phyloP scores from a whole-genome alignment of 345 rosid genomes.

The Citrus sp. region DNA sequence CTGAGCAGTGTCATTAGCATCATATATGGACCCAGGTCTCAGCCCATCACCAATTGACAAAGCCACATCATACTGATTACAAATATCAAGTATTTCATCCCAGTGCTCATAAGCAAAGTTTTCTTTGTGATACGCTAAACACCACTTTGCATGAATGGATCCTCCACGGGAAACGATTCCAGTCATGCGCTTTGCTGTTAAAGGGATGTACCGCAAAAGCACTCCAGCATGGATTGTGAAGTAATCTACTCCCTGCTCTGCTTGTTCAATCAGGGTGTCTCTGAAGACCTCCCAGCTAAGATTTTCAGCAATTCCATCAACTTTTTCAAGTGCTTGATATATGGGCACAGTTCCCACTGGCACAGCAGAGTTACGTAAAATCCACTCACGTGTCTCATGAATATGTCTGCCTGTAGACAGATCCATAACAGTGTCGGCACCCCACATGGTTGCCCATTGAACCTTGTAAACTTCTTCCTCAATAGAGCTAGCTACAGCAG shows the following conservation, averaged over 20 bases:
- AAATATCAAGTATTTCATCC: slow-evolving; percentile 96
- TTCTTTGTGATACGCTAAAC: slow-evolving; percentile 91
- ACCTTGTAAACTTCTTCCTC: slow-evolving; percentile 99
- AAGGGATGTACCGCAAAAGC: slow-evolving; percentile 82
- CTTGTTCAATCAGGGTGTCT: slow-evolving; percentile 91
- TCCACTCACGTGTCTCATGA: slow-evolving; percentile 98
- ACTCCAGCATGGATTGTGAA: slow-evolving; percentile 98
- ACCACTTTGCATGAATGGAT: slow-evolving; percentile 99
- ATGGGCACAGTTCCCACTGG: slow-evolving; percentile 98
- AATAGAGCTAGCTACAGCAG: slow-evolving; percentile 92
- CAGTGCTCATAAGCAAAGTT: slow-evolving; percentile 98
- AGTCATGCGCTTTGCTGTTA: slow-evolving; percentile 93
- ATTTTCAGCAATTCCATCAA: slow-evolving; percentile 87
- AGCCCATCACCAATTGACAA: slow-evolving; percentile 95
- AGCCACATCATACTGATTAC: slow-evolving; percentile 95
- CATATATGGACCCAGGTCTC: slow-evolving; percentile 97
- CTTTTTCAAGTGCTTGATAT: slow-evolving; percentile 98
- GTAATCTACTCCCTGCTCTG: slow-evolving; percentile 98
- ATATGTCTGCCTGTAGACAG: slow-evolving; percentile 98
- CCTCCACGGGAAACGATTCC: slow-evolving; percentile 98
- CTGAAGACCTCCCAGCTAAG: slow-evolving; percentile 93
- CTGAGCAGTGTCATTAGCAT: slow-evolving; percentile 98
- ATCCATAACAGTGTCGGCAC: slow-evolving; percentile 99
- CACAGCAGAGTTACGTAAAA: slow-evolving; percentile 86
- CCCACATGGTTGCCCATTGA: slow-evolving; percentile 99